phyloP scores from a whole-genome alignment of 2,329 filamentous ascomycete genomes.

The Diaporthe vexans region DNA sequence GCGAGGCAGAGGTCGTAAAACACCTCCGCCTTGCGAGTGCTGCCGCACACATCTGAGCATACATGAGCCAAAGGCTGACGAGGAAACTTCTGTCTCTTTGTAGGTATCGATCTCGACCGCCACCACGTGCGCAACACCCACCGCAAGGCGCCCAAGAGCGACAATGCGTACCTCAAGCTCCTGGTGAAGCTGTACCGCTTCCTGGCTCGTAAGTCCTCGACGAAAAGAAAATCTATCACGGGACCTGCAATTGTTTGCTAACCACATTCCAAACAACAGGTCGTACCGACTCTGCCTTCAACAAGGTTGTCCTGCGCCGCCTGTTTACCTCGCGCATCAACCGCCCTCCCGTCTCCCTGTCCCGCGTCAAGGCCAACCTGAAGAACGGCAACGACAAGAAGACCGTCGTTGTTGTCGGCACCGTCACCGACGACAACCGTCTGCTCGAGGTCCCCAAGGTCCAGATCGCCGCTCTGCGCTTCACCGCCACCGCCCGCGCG shows the following conservation, averaged over 20 bases:
- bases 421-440: constrained; percentile 98
- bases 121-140: constrained; percentile 81
- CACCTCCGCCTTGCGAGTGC: constrained; percentile 45
- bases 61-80: constrained; percentile 74
- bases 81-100: constrained; percentile 58
- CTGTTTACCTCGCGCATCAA: constrained; percentile 99
- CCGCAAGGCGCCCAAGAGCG: constrained; percentile 94
- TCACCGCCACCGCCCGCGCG: constrained; percentile 95
- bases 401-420: constrained; percentile 94
- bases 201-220: constrained; percentile 82
- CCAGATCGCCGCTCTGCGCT: constrained; percentile 92
- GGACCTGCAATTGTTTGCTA: neutral
- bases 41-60: constrained; percentile 68
- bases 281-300: constrained; percentile 97
- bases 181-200: constrained; percentile 99
- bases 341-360: constrained; percentile 94
- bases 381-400: constrained; percentile 76
- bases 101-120: constrained; percentile 80
- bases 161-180: constrained; percentile 97
- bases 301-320: constrained; percentile 97
- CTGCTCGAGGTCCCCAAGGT: constrained; percentile 92
- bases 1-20: constrained; percentile 31
- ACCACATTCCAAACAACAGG: constrained; percentile 62
- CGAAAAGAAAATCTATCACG: neutral
- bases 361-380: constrained; percentile 83